These are phyloP conservation scores for Colletotrichum liriopes DNA, from an alignment of 2,329 filamentous ascomycete genomes.

Conservation along the genomic window DNA sequence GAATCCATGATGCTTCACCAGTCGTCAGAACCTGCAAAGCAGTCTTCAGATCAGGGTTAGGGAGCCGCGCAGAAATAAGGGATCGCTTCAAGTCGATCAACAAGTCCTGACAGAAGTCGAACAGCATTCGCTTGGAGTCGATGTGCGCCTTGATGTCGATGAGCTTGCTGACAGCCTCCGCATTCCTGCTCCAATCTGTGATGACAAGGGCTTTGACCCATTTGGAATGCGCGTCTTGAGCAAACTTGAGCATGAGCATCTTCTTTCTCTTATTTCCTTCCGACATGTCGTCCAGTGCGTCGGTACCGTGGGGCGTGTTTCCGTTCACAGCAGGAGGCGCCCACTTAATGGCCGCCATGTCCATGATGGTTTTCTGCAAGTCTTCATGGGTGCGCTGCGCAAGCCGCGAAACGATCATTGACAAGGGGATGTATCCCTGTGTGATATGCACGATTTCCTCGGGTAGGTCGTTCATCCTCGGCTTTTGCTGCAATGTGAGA, in stretches of 20 bases:
- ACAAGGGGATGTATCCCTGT: slow-evolving; percentile 82
- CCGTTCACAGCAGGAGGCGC: slow-evolving; percentile 68
- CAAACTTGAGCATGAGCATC: slow-evolving; percentile 80
- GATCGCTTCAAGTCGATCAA: slow-evolving; percentile 82
- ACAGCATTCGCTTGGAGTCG: slow-evolving; percentile 73
- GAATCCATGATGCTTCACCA: slow-evolving; percentile 83
- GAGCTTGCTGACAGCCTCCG: slow-evolving; percentile 84
- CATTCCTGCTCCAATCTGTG: slow-evolving; percentile 88
- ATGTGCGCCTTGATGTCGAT: slow-evolving; percentile 90
- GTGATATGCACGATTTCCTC: slow-evolving; percentile 80
- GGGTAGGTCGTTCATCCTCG: slow-evolving; percentile 70
- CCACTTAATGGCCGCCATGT: slow-evolving; percentile 79
- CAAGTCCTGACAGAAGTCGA: slow-evolving; percentile 72
- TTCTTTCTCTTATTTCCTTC: slow-evolving; percentile 84
- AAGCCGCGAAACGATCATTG: slow-evolving; percentile 81
- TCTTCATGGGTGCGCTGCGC: slow-evolving; percentile 88
- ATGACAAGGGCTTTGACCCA: slow-evolving; percentile 96
- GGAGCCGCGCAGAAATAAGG: slow-evolving; percentile 81
- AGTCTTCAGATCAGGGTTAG: slow-evolving; percentile 91
- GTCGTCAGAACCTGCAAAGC: slow-evolving; percentile 88
- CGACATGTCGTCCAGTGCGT: slow-evolving; percentile 69
- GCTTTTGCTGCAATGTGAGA: slow-evolving; percentile 34
- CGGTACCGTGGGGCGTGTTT: slow-evolving; percentile 58
- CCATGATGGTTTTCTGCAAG: slow-evolving; percentile 78
- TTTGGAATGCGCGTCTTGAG: slow-evolving; percentile 84